Percentiles rank a stretch among this genome's conserved stretches.
Conservation (phyloP, 805 yeast genomes). For the Candida sanyiensis region DNA sequence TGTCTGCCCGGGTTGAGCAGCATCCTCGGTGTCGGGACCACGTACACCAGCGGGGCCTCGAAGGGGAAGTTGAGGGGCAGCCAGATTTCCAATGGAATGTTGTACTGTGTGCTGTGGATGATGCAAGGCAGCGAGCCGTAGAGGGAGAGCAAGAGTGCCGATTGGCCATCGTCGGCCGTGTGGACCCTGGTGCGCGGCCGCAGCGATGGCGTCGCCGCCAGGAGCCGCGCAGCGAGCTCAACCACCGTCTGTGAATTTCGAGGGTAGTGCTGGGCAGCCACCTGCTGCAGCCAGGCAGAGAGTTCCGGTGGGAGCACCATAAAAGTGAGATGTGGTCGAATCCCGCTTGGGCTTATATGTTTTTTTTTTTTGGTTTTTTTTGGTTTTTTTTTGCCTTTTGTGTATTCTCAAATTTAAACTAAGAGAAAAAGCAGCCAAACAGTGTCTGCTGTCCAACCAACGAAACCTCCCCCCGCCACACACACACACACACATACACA, state of each 20-base stretch:
- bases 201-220: conserved; percentile 47
- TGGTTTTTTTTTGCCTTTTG: neutral
- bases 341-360: neutral
- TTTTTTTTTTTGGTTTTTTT: neutral
- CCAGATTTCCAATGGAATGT: conserved; percentile 70
- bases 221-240: conserved; percentile 52
- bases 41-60: conserved; percentile 60
- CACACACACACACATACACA: conserved; percentile 37
- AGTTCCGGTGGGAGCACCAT: conserved; percentile 1
- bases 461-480: no score
- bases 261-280: conserved; percentile 39
- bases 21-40: conserved; percentile 46
- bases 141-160: conserved; percentile 56
- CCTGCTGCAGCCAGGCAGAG: neutral
- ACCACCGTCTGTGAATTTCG: conserved; percentile 51
- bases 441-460: no score
- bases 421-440: neutral
- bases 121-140: conserved; percentile 48
- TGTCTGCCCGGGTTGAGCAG: conserved; percentile 53
- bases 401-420: neutral
- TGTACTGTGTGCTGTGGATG: conserved; percentile 27
- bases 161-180: conserved; percentile 51
- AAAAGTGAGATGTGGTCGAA: neutral
- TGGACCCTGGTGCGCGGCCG: conserved; percentile 65
- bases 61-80: conserved; percentile 66